Evolutionary conservation across 257 asterid species (phyloP).

Genomic region (Nicotiana sylvestris): DNA sequence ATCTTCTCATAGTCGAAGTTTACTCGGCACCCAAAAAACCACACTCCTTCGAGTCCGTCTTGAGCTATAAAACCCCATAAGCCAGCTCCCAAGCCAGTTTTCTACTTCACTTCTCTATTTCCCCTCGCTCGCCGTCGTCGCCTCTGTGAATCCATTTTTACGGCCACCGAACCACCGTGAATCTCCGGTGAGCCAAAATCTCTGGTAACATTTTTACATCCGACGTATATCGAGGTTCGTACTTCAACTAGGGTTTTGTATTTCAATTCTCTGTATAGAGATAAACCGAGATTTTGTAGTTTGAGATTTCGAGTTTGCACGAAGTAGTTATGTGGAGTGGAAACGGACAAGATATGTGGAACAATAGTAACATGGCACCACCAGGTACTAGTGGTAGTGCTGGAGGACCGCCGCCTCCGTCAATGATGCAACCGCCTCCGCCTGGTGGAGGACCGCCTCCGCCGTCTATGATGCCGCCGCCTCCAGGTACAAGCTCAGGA

Average conservation of each 20-base stretch:
- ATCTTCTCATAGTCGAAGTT: no score
- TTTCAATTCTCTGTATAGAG: not conserved
- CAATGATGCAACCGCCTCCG: not conserved
- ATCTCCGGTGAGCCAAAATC: not conserved
- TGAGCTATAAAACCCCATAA: not conserved
- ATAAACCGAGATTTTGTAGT: not conserved
- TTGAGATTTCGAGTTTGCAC: not conserved
- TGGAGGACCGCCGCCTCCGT: not conserved
- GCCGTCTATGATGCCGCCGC: not conserved
- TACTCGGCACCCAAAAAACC: not conserved
- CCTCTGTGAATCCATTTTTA: not conserved
- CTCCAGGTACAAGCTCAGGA: constrained; percentile 9
- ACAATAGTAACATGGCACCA: constrained; percentile 6
- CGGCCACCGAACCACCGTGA: not conserved
- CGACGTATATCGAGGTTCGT: not conserved
- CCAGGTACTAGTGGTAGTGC: constrained; percentile 6
- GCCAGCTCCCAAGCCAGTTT: not conserved
- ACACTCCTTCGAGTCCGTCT: not conserved
- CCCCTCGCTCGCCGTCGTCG: not conserved
- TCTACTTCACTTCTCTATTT: not conserved
- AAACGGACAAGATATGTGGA: constrained; percentile 29
- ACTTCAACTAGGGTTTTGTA: not conserved
- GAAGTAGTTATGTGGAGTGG: constrained; percentile 25
- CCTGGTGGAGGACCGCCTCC: not conserved
- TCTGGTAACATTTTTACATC: not conserved